Base-by-base conservation (phyloP, 768 basidiomycete species). In the Phanerodontia chrysosporium region DNA sequence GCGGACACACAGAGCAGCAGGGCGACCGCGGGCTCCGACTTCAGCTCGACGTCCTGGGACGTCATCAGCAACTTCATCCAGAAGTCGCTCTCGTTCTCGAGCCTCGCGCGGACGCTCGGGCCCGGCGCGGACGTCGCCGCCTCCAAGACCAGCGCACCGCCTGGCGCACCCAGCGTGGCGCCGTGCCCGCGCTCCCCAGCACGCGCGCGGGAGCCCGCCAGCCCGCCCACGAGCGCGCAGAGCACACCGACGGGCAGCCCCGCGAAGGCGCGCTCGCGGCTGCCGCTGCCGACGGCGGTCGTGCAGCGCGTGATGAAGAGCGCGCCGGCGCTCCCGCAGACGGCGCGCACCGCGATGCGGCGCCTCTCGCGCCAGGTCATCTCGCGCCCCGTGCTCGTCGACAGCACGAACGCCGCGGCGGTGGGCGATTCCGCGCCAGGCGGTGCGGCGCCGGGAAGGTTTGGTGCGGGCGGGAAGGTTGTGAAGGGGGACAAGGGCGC, bases 211-310 rank as follows among this genome's bases (percentile, higher is more conserved):
- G n/a, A n/a, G n/a, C n/a, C 21, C 2, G 6, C 51, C 8, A 35
- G 18, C 10, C 36, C 62, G 10, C 14, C 30, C 9, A 30, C 61
- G 25, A 57, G 58, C 12, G 39, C 45, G 1, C 30, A 46, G 2
- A 44, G 30, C 2, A 59, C 55, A 30, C 49, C 55, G 3, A 51
- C n/a, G 1, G 13, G 58, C 21, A 65, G 58, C 53, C 60, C 64
- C 12, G 55, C 57, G 24, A 61, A 62, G 8, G 60, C 60, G 52
- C n/a, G n/a, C n/a, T 67, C 65, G 22, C 66, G 68, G 32, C 60
- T 67, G 21, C 68, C 68, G 24, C 62, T 65, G 57, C 65, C 61
- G 52, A 46, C 64, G 12, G 66, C 66, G 10, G n/a, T n/a, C n/a
- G 61, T 64, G 57, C 65, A 60, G 56, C 54, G 58, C 56, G 49